phyloP scores from a whole-genome alignment of 495 filamentous ascomycete species.

The Xylaria nigripes region DNA sequence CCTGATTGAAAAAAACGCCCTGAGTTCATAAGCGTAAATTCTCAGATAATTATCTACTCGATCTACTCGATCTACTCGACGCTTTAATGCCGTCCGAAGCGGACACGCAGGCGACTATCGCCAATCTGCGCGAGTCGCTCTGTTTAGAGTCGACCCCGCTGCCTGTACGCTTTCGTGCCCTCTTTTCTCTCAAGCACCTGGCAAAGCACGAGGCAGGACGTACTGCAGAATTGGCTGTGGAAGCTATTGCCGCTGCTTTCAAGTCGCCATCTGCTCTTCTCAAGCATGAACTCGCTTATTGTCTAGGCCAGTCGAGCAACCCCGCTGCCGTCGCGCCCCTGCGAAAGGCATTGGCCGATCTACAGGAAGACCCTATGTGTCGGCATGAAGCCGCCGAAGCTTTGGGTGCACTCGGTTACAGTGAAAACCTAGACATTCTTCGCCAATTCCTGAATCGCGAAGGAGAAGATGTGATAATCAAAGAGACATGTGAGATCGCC shows the following conservation, averaged over 20 bases:
- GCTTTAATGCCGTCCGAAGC: constrained; percentile 17
- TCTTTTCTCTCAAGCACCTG: constrained; percentile 94
- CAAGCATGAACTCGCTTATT: constrained; percentile 96
- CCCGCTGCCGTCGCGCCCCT: constrained; percentile 64
- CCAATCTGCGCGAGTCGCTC: constrained; percentile 65
- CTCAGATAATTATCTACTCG: neutral
- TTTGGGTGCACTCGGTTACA: constrained; percentile 76
- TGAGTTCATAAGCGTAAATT: no score
- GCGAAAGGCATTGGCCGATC: constrained; percentile 66
- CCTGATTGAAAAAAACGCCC: neutral
- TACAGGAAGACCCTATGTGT: constrained; percentile 83
- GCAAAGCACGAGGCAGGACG: constrained; percentile 60
- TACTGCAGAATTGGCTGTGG: constrained; percentile 64
- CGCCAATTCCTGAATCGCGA: constrained; percentile 60
- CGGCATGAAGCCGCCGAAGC: constrained; percentile 96
- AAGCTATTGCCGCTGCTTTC: constrained; percentile 88
- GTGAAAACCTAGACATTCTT: constrained; percentile 61
- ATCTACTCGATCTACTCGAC: neutral
- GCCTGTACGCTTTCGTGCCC: constrained; percentile 85
- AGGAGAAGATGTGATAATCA: constrained; percentile 68
- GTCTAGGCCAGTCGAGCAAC: constrained; percentile 83
- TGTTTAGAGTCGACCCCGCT: constrained; percentile 71
- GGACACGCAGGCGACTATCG: constrained; percentile 34
- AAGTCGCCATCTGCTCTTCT: constrained; percentile 74
- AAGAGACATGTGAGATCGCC: constrained; percentile 94